Evolutionary conservation across 805 yeast genomes (phyloP).

Genomic region (Sungouiella thailandica): DNA sequence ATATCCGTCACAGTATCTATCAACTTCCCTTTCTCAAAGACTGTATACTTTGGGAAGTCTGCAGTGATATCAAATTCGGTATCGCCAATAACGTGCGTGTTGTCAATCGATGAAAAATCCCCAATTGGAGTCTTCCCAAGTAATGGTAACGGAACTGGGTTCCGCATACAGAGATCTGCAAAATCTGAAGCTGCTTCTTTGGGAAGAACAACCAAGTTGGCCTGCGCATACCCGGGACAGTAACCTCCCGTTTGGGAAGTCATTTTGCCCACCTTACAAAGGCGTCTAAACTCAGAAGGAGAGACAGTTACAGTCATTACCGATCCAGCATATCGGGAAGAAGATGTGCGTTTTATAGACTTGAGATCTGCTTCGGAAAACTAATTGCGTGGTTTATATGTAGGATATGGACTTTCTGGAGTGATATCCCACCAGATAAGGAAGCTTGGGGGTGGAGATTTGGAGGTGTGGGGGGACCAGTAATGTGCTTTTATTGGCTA

Average conservation of each 20-base stretch:
- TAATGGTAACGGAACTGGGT: slow-evolving; percentile 38
- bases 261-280: slow-evolving; percentile 1
- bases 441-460: too few species aligned
- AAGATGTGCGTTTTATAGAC: too few species aligned
- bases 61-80: slow-evolving; percentile 24
- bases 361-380: too few species aligned
- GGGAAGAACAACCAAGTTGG: slow-evolving; percentile 35
- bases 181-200: slow-evolving; percentile 27
- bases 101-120: slow-evolving; percentile 12
- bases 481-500: too few species aligned
- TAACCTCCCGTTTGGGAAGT: slow-evolving; percentile 9
- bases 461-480: too few species aligned
- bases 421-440: too few species aligned
- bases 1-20: slow-evolving; percentile 19
- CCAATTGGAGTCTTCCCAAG: slow-evolving; percentile 24
- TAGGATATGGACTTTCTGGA: too few species aligned
- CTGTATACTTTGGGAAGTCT: slow-evolving; percentile 31
- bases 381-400: neutral
- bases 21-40: slow-evolving; percentile 28
- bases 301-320: neutral
- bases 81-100: slow-evolving; percentile 3
- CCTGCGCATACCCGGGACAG: slow-evolving; percentile 30
- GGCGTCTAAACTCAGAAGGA: slow-evolving; percentile 1
- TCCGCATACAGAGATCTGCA: slow-evolving; percentile 27
- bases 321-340: neutral